Conservation (phyloP, 306 rosid species). For the Vicia sativa region DNA sequence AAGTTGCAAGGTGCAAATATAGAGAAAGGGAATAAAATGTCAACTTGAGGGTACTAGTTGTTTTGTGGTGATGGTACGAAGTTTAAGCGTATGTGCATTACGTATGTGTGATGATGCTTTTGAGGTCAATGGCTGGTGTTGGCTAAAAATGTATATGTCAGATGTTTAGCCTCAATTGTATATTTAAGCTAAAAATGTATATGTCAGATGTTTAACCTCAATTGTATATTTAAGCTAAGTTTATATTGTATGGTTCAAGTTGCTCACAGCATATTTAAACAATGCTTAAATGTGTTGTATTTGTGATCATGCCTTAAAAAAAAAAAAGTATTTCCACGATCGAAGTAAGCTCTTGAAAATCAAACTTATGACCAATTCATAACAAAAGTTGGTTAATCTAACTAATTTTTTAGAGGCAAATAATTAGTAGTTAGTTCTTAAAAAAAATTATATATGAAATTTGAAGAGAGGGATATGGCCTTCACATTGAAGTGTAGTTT, state of each 20-base stretch:
- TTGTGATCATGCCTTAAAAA: not conserved
- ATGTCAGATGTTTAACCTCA: no score
- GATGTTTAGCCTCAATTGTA: no score
- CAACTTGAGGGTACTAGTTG: slow-evolving; percentile 13
- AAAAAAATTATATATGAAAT: no score
- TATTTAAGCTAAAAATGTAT: no score
- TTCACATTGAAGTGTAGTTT: no score
- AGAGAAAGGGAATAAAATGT: slow-evolving; percentile 20
- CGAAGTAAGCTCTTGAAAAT: no score
- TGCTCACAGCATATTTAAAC: not conserved
- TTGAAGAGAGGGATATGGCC: no score
- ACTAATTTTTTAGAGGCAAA: no score
- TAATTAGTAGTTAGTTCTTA: no score
- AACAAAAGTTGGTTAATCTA: no score
- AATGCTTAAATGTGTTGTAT: not conserved
- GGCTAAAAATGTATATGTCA: slow-evolving; percentile 8
- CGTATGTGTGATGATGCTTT: not conserved
- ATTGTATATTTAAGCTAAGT: not conserved
- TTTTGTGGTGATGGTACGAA: not conserved
- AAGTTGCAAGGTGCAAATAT: not conserved
- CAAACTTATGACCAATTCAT: no score
- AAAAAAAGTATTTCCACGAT: no score
- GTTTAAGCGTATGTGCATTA: not conserved
- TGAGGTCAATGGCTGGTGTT: slow-evolving; percentile 14
- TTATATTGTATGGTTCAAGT: not conserved